Evolutionary conservation across 2,329 filamentous ascomycete genomes (phyloP).

Genomic region (Aspergillus fumigatiaffinis): DNA sequence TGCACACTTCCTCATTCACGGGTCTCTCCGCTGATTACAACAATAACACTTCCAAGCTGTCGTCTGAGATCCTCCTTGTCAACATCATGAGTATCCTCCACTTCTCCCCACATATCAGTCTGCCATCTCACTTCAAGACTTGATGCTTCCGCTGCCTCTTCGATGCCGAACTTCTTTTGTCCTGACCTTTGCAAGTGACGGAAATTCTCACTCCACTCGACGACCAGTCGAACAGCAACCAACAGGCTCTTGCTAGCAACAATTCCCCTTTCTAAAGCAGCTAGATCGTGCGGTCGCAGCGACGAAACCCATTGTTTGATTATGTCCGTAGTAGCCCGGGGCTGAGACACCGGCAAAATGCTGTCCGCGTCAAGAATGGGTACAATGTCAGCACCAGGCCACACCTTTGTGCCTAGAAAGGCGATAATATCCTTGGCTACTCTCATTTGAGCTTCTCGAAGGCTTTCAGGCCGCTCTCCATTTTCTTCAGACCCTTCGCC

Average conservation of each 20-base stretch:
- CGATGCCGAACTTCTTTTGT: constrained; percentile 63
- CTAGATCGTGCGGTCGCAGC: constrained; percentile 74
- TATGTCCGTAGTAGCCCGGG: constrained; percentile 68
- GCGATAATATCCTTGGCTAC: constrained; percentile 67
- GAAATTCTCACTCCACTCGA: constrained; percentile 82
- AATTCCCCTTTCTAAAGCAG: constrained; percentile 77
- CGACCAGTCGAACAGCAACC: constrained; percentile 69
- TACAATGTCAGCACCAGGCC: constrained; percentile 75
- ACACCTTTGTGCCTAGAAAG: constrained; percentile 68
- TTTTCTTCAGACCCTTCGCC: constrained; percentile 47
- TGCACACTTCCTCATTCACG: constrained; percentile 13
- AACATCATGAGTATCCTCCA: constrained; percentile 97
- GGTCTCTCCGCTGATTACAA: constrained; percentile 66
- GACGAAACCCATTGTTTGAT: constrained; percentile 72
- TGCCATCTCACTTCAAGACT: constrained; percentile 89
- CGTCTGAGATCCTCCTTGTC: constrained; percentile 83
- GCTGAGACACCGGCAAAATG: constrained; percentile 73
- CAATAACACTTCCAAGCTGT: constrained; percentile 80
- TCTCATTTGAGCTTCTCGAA: constrained; percentile 69
- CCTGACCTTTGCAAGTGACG: constrained; percentile 45
- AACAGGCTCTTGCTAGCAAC: constrained; percentile 85
- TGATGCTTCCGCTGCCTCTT: constrained; percentile 73
- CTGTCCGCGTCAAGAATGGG: constrained; percentile 76
- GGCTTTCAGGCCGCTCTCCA: constrained; percentile 49
- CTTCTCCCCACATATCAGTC: constrained; percentile 87